A percentile compares a stretch with the other conserved stretches of the same genome.
Conservation (phyloP, 805 yeast species). For the Yueomyces sinensis region DNA sequence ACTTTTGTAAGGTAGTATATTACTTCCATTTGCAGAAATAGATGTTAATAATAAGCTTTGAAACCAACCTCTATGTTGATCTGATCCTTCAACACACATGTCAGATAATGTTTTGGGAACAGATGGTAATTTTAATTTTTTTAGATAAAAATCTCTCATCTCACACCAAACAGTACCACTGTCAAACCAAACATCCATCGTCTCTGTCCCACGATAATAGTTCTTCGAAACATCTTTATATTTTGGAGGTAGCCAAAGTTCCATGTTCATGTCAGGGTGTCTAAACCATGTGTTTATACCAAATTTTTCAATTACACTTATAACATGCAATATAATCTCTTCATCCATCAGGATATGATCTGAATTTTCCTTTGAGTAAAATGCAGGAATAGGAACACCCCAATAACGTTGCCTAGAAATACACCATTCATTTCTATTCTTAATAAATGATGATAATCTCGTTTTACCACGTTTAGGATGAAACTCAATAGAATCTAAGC, state of each 20-base stretch:
- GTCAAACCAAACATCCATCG: constrained; percentile 99
- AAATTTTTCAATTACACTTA: constrained; percentile 35
- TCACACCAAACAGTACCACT: constrained; percentile 82
- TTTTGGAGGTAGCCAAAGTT: constrained; percentile 57
- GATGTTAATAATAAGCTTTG: constrained; percentile 83
- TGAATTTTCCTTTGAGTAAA: constrained; percentile 41
- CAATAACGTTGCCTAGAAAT: constrained; percentile 90
- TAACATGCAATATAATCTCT: constrained; percentile 43
- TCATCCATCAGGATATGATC: constrained; percentile 52
- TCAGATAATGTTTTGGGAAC: constrained; percentile 49
- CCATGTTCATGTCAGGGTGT: constrained; percentile 29
- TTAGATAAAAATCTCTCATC: constrained; percentile 22
- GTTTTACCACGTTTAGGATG: constrained; percentile 60
- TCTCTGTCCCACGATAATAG: constrained; percentile 63
- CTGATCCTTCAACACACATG: constrained; percentile 92
- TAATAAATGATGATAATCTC: constrained; percentile 59
- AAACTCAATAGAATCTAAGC: constrained; percentile 54
- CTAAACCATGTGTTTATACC: constrained; percentile 79
- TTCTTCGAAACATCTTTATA: constrained; percentile 29
- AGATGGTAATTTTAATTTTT: constrained; percentile 21
- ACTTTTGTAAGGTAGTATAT: constrained; percentile 51
- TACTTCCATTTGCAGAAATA: constrained; percentile 31
- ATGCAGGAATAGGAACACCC: constrained; percentile 97
- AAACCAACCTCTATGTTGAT: constrained; percentile 99
- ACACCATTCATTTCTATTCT: constrained; percentile 88